phyloP scores from a whole-genome alignment of 352 stramenopile genomes.

The Phytopythium sindhum region DNA sequence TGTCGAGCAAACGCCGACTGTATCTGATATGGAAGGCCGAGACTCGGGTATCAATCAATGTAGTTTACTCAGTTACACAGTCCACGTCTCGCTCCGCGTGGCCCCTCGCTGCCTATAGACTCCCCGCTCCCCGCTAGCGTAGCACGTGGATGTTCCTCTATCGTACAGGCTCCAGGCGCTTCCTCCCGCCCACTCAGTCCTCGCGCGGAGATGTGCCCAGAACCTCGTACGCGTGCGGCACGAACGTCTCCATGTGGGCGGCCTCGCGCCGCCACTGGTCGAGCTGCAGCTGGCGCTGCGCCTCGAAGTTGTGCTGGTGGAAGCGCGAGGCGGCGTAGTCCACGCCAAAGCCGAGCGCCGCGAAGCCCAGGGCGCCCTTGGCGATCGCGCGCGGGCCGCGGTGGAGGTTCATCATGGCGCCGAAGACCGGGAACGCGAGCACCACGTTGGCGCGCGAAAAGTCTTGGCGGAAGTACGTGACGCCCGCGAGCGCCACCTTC shows the following conservation, averaged over 20 bases:
- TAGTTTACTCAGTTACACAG: neutral
- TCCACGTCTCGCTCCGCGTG: neutral
- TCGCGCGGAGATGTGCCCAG: slow-evolving; percentile 7
- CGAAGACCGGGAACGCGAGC: slow-evolving; percentile 47
- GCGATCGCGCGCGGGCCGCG: slow-evolving; percentile 35
- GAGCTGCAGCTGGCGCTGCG: slow-evolving; percentile 15
- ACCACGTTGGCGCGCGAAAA: slow-evolving; percentile 53
- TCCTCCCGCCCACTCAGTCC: neutral
- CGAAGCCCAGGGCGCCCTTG: slow-evolving; percentile 30
- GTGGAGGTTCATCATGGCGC: slow-evolving; percentile 38
- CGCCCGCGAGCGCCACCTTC: slow-evolving; percentile 44
- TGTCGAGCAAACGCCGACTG: neutral
- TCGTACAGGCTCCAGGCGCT: neutral
- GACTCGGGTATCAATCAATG: neutral
- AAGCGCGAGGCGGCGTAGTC: slow-evolving; percentile 32
- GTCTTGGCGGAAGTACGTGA: slow-evolving; percentile 47
- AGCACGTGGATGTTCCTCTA: neutral
- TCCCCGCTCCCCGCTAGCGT: neutral
- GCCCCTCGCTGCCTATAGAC: too few species aligned
- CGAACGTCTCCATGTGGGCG: neutral
- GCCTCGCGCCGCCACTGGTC: slow-evolving; percentile 10
- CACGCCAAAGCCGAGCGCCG: slow-evolving; percentile 30
- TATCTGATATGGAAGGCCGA: too few species aligned
- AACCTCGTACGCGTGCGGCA: slow-evolving; percentile 5
- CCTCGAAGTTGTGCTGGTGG: slow-evolving; percentile 26